A percentile compares a stretch with the other conserved stretches of the same genome.
Conservation (phyloP, 345 rosid species). For the Psidium guajava region DNA sequence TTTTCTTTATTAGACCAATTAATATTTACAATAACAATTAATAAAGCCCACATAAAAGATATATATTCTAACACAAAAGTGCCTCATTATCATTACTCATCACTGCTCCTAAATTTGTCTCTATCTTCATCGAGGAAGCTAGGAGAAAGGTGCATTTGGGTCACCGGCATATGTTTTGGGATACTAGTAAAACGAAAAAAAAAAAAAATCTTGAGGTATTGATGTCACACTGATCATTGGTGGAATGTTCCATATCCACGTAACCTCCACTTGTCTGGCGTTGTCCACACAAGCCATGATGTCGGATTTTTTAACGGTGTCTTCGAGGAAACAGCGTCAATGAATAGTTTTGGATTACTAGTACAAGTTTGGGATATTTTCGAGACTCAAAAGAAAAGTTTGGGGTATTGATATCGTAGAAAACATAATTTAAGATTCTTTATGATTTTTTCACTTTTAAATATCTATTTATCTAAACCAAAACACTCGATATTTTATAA, state of each 20-base stretch:
- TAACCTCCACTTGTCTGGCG: no score
- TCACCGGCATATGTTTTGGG: not conserved
- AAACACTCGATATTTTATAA: not conserved
- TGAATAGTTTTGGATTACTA: not conserved
- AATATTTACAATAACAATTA: no score
- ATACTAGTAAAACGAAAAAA: not conserved
- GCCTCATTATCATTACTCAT: no score
- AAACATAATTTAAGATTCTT: not conserved
- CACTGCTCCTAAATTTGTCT: not conserved
- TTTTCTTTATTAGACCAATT: no score
- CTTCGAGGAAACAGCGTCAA: not conserved
- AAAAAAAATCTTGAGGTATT: not conserved
- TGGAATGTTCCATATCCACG: not conserved
- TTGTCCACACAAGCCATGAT: not conserved
- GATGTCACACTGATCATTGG: not conserved
- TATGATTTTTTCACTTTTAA: not conserved
- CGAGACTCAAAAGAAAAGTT: not conserved
- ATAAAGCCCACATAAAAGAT: no score
- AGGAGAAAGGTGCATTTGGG: not conserved
- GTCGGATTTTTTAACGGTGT: not conserved
- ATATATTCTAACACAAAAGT: no score
- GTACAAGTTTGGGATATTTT: not conserved
- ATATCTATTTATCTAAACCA: not conserved
- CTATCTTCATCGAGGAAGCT: not conserved
- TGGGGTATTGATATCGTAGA: accelerated